Base-by-base conservation (phyloP, 108 stramenopile genomes). In the Mediolabrus comicus region DNA sequence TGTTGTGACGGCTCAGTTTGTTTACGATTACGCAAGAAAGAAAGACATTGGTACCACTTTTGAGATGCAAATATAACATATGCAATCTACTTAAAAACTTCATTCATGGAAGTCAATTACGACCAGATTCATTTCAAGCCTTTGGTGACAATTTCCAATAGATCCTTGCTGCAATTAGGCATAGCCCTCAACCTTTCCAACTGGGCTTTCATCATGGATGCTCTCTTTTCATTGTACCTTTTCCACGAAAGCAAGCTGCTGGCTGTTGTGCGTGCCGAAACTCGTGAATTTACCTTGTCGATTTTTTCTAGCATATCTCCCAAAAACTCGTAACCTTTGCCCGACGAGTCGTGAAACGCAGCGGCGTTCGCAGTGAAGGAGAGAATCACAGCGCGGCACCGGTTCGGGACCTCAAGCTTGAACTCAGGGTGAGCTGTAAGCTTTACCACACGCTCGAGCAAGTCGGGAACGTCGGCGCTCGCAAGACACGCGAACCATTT, bases 401-500 rank as follows among this genome's bases (percentile, higher is more conserved):
- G 85, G 71, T 98, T 98, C 11, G 98, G 98, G 74, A 97, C 96
- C 65, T 80, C 88, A 58, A 96, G 61, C 14, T 81, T 87, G 82
- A 98, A 98, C 57, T 94, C 93, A 30, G 92, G 92, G 71, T 97
- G 96, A 60, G 79, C 58, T 33, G 72, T 71, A n/a, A 94, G 71
- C 61, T 53, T 62, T 19, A 74, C 77, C 9, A 89, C 87, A 16
- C 76, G 79, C 14, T 84, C 86, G 56, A 92, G 61, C 22, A 84
- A 79, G 53, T 91, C 87, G 12, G 85, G 89, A n/a, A 83, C 35
- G 57, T 84, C 82, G 4, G 90, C 91, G 46, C 78, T 35, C 0
- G 95, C 95, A 70, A 97, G 94, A 24, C 90, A 72, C 6, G 89
- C 59, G 68, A 98, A 97, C 96, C 97, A 98, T 83, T 97, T 92